Evolutionary conservation across 331 rosid species (phyloP).

Genomic region (Acacia concinna): DNA sequence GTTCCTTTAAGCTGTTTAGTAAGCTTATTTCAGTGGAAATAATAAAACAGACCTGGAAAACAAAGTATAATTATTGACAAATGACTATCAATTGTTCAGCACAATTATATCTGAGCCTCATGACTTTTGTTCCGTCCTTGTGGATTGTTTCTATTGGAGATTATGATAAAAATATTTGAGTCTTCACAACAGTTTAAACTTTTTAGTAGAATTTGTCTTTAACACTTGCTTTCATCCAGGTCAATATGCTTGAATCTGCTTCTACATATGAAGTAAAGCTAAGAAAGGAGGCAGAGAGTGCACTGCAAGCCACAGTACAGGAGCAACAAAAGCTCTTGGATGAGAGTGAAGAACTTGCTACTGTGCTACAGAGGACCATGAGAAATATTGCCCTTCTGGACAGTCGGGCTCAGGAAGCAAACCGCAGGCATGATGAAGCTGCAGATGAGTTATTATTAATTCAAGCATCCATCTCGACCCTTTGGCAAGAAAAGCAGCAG

Average conservation of each 20-base stretch:
- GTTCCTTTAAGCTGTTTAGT: constrained; percentile 5
- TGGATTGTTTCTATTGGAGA: background rate
- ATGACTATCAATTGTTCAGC: constrained; percentile 3
- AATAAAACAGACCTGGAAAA: background rate
- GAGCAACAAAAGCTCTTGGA: constrained; percentile 62
- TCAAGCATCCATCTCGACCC: constrained; percentile 73
- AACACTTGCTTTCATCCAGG: constrained; percentile 38
- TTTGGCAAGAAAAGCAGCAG: constrained; percentile 70
- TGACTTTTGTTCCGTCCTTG: constrained; percentile 13
- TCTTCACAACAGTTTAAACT: background rate
- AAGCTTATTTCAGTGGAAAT: constrained; percentile 1
- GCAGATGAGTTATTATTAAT: constrained; percentile 57
- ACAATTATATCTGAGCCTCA: constrained; percentile 25
- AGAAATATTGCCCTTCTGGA: constrained; percentile 72
- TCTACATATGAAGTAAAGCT: constrained; percentile 49
- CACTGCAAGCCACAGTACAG: constrained; percentile 43
- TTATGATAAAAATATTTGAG: background rate
- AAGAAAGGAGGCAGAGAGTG: constrained; percentile 59
- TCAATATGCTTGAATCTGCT: constrained; percentile 54
- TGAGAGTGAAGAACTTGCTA: constrained; percentile 52
- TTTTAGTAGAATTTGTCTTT: background rate
- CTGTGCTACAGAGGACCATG: constrained; percentile 58
- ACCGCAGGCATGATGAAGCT: constrained; percentile 64
- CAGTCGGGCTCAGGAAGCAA: constrained; percentile 62
- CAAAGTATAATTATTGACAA: background rate